These are phyloP conservation scores for Rostrohypoxylon terebratum DNA, from an alignment of 495 filamentous ascomycete genomes.

Conservation along the genomic window DNA sequence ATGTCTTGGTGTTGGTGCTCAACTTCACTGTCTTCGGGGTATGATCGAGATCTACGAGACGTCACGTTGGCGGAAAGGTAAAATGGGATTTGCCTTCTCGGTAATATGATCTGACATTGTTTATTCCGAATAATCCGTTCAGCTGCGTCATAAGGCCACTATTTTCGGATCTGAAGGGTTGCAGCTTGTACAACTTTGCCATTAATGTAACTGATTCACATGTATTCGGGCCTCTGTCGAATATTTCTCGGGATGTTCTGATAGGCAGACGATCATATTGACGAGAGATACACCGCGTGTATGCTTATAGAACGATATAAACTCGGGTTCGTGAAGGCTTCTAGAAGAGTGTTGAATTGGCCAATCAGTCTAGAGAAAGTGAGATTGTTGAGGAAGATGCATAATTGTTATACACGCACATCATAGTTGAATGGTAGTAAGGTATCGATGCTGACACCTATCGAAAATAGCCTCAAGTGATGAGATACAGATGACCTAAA, in stretches of 20 bases:
- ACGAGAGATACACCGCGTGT: not conserved
- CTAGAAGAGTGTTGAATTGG: constrained; percentile 25
- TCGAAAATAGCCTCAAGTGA: not conserved
- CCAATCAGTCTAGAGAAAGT: constrained; percentile 16
- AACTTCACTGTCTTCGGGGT: no score
- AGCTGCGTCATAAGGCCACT: constrained; percentile 33
- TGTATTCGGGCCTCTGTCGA: constrained; percentile 7
- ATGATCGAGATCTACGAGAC: not conserved
- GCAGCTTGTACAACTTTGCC: constrained; percentile 17
- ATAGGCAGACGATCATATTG: constrained; percentile 2
- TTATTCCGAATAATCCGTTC: not conserved
- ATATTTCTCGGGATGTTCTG: constrained; percentile 2
- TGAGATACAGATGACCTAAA: not conserved
- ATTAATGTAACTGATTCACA: constrained; percentile 10
- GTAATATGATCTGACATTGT: constrained; percentile 4
- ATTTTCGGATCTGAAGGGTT: constrained; percentile 36
- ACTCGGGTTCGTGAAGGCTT: constrained; percentile 10
- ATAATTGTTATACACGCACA: not conserved
- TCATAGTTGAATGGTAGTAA: not conserved
- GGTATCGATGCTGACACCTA: not conserved
- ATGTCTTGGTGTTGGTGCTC: no score
- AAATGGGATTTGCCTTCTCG: not conserved
- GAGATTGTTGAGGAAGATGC: constrained; percentile 17
- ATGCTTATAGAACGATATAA: not conserved
- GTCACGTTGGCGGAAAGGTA: not conserved